phyloP scores from a whole-genome alignment of 768 basidiomycete genomes.

The Vararia minispora region DNA sequence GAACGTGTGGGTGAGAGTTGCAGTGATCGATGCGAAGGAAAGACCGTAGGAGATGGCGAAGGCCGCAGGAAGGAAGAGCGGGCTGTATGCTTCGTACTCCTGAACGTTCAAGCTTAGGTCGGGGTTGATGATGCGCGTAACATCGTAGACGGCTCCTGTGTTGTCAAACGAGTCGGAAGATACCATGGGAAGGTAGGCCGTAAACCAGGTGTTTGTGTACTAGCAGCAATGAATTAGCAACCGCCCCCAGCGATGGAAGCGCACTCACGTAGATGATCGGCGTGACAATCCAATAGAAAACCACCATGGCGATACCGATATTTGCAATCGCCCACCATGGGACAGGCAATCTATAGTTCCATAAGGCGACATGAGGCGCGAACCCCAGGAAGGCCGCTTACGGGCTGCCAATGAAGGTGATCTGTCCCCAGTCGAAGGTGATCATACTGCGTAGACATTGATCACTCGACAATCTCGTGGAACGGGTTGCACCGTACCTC shows the following conservation, averaged over 20 bases:
- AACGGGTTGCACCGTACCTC: not conserved
- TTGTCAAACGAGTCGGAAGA: slow-evolving; percentile 29
- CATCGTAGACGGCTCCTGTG: slow-evolving; percentile 28
- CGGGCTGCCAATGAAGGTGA: slow-evolving; percentile 2
- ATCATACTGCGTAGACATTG: not conserved
- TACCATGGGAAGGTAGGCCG: slow-evolving; percentile 22
- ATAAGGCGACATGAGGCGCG: not conserved
- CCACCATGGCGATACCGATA: slow-evolving; percentile 19
- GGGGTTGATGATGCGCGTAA: slow-evolving; percentile 25
- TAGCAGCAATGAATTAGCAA: not conserved
- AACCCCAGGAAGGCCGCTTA: not conserved
- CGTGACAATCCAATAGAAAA: slow-evolving; percentile 31
- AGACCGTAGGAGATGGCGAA: slow-evolving; percentile 51
- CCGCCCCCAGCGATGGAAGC: not conserved
- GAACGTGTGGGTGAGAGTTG: slow-evolving; percentile 31
- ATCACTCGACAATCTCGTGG: no score
- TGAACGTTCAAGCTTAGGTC: slow-evolving; percentile 23
- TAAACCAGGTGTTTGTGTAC: slow-evolving; percentile 24
- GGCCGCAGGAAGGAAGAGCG: slow-evolving; percentile 35
- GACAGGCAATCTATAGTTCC: not conserved
- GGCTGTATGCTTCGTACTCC: slow-evolving; percentile 29
- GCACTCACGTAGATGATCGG: slow-evolving; percentile 20
- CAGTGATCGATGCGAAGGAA: slow-evolving; percentile 29
- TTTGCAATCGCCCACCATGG: slow-evolving; percentile 5
- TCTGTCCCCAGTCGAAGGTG: slow-evolving; percentile 3